phyloP scores from a whole-genome alignment of 441 rosid genomes.

The Melastoma candidum region DNA sequence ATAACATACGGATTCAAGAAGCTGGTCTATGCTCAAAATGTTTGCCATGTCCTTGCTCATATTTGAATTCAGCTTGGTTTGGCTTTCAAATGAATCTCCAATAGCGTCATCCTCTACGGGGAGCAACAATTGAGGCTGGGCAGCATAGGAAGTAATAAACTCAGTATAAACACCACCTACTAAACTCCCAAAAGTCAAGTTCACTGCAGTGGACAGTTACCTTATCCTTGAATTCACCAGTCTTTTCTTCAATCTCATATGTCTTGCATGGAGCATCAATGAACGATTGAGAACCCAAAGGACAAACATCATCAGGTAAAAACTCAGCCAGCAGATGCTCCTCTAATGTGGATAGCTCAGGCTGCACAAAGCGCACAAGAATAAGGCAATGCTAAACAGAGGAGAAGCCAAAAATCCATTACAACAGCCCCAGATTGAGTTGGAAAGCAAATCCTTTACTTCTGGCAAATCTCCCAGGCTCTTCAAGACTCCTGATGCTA shows the following conservation, averaged over 20 bases:
- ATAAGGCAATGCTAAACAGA: too few relatives aligned
- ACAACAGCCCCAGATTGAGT: constrained; percentile 7
- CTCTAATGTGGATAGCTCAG: constrained; percentile 37
- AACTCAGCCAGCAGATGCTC: constrained; percentile 62
- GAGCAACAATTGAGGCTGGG: constrained; percentile 30
- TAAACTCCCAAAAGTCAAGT: constrained; percentile 5
- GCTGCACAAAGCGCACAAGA: constrained; percentile 25
- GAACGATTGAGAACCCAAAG: constrained; percentile 55
- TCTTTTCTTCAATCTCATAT: constrained; percentile 30
- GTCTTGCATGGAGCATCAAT: constrained; percentile 33
- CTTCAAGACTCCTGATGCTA: constrained; percentile 61
- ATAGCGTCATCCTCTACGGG: constrained; percentile 37
- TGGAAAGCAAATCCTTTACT: constrained; percentile 34
- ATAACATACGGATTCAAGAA: constrained; percentile 56
- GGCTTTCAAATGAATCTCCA: constrained; percentile 29
- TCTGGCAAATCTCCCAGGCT: constrained; percentile 50
- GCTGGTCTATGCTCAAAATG: constrained; percentile 49
- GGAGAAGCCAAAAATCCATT: too few relatives aligned
- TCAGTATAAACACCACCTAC: constrained; percentile 4
- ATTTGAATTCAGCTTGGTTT: constrained; percentile 22
- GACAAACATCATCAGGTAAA: constrained; percentile 78
- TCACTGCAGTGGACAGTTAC: constrained; percentile 12
- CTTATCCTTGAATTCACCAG: constrained; percentile 27
- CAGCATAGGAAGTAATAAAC: constrained; percentile 14
- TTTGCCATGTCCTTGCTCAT: constrained; percentile 20